phyloP scores from a whole-genome alignment of 1,284 basidiomycete species.

The Xanthoconium separans region DNA sequence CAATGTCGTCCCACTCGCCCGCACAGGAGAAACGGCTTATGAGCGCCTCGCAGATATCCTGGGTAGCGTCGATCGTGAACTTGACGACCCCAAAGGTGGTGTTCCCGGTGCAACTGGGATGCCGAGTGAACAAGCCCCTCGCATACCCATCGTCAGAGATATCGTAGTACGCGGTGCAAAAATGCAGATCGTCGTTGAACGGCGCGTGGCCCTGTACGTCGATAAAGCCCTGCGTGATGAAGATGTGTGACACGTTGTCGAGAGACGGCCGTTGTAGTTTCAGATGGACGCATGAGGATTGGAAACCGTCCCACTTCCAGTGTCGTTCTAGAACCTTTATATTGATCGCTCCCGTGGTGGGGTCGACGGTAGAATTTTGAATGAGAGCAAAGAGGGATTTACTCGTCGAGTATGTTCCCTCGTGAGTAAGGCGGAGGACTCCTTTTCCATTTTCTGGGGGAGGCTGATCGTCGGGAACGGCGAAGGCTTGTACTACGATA shows the following conservation, averaged over 20 bases:
- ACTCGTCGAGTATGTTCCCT: not conserved
- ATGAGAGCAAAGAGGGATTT: not conserved
- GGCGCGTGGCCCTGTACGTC: not conserved
- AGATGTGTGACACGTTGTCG: not conserved
- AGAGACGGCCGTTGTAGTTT: not conserved
- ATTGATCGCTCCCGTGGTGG: not conserved
- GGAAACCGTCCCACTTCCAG: not conserved
- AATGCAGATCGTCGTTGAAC: not conserved
- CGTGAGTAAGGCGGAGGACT: conserved; percentile 3
- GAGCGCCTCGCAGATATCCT: not conserved
- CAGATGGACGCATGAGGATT: not conserved
- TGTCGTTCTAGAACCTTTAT: not conserved
- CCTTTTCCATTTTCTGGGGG: not conserved
- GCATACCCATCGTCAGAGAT: not conserved
- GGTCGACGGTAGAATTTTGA: not conserved
- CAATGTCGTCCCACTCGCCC: not conserved
- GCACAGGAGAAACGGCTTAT: not conserved
- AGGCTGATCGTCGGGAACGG: not conserved
- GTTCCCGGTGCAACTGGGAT: no score
- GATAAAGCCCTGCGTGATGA: not conserved
- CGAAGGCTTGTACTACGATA: conserved; percentile 2
- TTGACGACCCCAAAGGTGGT: not conserved
- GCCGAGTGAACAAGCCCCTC: not conserved
- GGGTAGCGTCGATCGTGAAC: not conserved
- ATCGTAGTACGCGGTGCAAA: not conserved